Base-by-base conservation (phyloP, 306 rosid species). In the Crotalaria pallida region DNA sequence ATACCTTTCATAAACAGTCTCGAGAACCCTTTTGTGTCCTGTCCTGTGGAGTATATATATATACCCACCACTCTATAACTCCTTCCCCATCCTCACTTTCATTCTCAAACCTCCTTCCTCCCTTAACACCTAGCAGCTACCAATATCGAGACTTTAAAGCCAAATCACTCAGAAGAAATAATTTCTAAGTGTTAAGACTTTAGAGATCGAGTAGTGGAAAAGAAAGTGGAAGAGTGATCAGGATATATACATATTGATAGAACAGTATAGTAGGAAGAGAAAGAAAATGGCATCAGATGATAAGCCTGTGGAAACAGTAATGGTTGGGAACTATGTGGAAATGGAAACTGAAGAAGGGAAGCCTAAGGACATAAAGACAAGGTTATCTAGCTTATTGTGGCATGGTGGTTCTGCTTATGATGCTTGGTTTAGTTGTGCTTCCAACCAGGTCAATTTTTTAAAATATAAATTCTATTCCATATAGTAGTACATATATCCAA, bases 361-460 rank as follows among this genome's bases (percentile, higher is more conserved):
- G 33, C 79, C 86, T 2, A 72, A 79, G 6, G 78, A 63, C 76
- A 62, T 86, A 19, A 91, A 94, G 45, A 69, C 91, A 15, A 84
- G 31, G 81, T 69, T 94, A 22, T 88, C 96, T 45, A 80, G 66
- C 26, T 88, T 94, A 50, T 84, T 94, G 19, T 94, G 99, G 99
- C 92, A 94, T 50, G 99, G 99, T 33, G 99, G 99, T 31, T 94
- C 98, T 26, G 92, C 71, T 57, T 94, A 94, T 79, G 99, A 94
- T 78, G 99, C 99, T 49, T 94, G 99, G 99, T 94, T 94, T 68
- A 94, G 97, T 79, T 94, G 99, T 66, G 96, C 99, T 62, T 94
- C 99, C 51, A 94, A 94, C 80, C 99, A 94, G 96, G 99, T 90
- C 16, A 0, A 23, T 69, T 38, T 24, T 40, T 40, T 13, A 26